Evolutionary conservation across 306 rosid genomes (phyloP).

Genomic region (Lathyrus aphaca): DNA sequence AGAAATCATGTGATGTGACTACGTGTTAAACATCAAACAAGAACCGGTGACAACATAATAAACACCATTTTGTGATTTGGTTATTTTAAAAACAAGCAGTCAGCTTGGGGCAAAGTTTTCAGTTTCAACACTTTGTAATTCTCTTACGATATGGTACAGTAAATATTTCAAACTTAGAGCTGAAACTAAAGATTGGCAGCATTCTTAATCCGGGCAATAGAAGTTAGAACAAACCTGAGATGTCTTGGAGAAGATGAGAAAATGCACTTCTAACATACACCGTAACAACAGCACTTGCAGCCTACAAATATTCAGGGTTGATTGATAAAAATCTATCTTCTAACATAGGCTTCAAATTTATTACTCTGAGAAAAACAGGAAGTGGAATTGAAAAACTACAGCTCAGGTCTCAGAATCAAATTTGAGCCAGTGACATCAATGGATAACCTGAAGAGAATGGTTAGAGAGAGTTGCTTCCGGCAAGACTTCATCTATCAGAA

Average conservation of each 20-base stretch:
- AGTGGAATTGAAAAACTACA: slow-evolving; percentile 29
- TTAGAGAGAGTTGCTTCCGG: slow-evolving; percentile 66
- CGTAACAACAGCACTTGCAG: slow-evolving; percentile 58
- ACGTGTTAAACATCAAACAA: slow-evolving; percentile 20
- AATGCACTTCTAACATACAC: slow-evolving; percentile 55
- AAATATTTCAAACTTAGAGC: slow-evolving; percentile 34
- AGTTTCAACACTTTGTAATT: slow-evolving; percentile 17
- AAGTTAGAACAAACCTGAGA: slow-evolving; percentile 56
- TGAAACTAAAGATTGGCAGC: slow-evolving; percentile 34
- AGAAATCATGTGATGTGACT: slow-evolving; percentile 12
- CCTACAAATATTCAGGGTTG: slow-evolving; percentile 52
- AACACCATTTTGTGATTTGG: slow-evolving; percentile 24
- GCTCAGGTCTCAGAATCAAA: slow-evolving; percentile 30
- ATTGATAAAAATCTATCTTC: slow-evolving; percentile 29
- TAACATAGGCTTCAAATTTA: slow-evolving; percentile 18
- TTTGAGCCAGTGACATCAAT: slow-evolving; percentile 28
- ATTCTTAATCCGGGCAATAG: slow-evolving; percentile 32
- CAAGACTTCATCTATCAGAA: slow-evolving; percentile 71
- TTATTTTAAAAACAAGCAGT: slow-evolving; percentile 18
- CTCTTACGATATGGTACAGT: slow-evolving; percentile 4
- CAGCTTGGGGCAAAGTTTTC: slow-evolving; percentile 15
- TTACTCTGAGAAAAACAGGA: slow-evolving; percentile 1
- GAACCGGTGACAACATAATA: slow-evolving; percentile 27
- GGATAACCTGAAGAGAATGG: slow-evolving; percentile 71
- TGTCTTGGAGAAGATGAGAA: slow-evolving; percentile 68